Evolutionary conservation across 2,329 filamentous ascomycete species (phyloP).

Genomic region (Ilyonectria robusta): DNA sequence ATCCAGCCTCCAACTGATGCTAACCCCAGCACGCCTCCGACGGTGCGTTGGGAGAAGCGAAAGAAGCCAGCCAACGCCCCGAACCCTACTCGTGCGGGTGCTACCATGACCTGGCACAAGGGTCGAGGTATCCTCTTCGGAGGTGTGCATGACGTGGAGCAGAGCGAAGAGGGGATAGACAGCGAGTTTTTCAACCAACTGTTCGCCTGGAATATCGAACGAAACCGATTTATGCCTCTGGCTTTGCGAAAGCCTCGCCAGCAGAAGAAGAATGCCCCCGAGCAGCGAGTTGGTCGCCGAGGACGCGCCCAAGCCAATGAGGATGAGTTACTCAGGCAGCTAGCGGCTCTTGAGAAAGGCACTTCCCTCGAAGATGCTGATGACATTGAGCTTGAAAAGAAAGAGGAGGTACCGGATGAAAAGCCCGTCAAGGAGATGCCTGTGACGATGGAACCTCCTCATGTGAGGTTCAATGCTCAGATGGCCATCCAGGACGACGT

Average conservation of each 20-base stretch:
- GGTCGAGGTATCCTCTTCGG: conserved; percentile 94
- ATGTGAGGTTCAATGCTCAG: conserved; percentile 91
- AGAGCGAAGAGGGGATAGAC: conserved; percentile 94
- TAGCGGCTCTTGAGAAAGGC: conserved; percentile 87
- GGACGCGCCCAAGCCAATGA: conserved; percentile 91
- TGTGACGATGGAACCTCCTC: conserved; percentile 86
- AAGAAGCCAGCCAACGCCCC: conserved; percentile 94
- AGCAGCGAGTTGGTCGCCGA: conserved; percentile 70
- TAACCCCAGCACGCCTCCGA: conserved; percentile 74
- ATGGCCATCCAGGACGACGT: conserved; percentile 92
- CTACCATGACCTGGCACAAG: conserved; percentile 95
- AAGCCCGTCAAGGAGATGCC: conserved; percentile 73
- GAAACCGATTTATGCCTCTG: conserved; percentile 94
- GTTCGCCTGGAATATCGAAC: conserved; percentile 94
- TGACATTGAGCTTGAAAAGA: conserved; percentile 65
- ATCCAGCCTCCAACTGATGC: conserved; percentile 79
- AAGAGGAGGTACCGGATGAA: conserved; percentile 69
- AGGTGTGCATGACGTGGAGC: conserved; percentile 92
- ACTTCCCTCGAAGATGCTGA: conserved; percentile 70
- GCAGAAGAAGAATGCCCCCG: conserved; percentile 69
- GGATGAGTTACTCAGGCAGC: conserved; percentile 88
- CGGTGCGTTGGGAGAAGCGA: conserved; percentile 89
- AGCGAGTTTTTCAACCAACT: conserved; percentile 96
- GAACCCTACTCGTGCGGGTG: conserved; percentile 85
- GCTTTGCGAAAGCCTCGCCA: conserved; percentile 80